Base-by-base conservation (phyloP, 371 early-diverging fungal genomes). In the Conidiobolus incongruus region DNA sequence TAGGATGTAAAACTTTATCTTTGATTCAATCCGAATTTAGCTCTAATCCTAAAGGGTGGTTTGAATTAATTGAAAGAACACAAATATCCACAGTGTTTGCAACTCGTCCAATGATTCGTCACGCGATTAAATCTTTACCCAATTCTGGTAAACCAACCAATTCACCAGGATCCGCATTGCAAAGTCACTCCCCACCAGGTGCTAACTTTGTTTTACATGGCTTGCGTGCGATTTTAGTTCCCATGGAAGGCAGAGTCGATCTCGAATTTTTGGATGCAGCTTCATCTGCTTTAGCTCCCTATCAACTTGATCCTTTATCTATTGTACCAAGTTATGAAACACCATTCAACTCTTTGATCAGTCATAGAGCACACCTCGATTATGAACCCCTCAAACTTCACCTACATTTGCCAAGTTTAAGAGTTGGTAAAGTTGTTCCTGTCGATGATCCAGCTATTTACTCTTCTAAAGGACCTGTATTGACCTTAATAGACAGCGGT, bases 101-200 rank as follows among this genome's bases (percentile, higher is more conserved):
- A 0, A 76, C 80, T 3, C 62, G 66, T 32, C 66, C 75, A 2
- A 68, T 86, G 70, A 47, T 86, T 43, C 74, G 78, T 38, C 81
- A 82, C 52, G 75, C 81, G 5, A 70, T 76, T 55, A 62, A 63
- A 52, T 32, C 56, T 47, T 30, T 75, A 40, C 47, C 58, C 38
- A 22, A 48, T 36, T 13, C 50, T 48, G 37, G 66, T 26, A 26
- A 26, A 8, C 26, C 26, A 4, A 8, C 26, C 8, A 26, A 3
- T 8, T 26, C 26, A 4, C 26, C 26, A 26, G 26, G 26, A 8
- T 3, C 26, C 3, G 4, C 26, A 26, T 26, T 26, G 26, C 26
- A 26, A 26, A 26, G 26, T 26, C 26, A 26, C 26, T 8, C 26
- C 8, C 4, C 8, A 4, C 26, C 26, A 26, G 26, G 26, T 4